These are phyloP conservation scores for Aureobasidium leucospermi DNA, from an alignment of 2,329 filamentous ascomycete genomes.

Conservation along the genomic window DNA sequence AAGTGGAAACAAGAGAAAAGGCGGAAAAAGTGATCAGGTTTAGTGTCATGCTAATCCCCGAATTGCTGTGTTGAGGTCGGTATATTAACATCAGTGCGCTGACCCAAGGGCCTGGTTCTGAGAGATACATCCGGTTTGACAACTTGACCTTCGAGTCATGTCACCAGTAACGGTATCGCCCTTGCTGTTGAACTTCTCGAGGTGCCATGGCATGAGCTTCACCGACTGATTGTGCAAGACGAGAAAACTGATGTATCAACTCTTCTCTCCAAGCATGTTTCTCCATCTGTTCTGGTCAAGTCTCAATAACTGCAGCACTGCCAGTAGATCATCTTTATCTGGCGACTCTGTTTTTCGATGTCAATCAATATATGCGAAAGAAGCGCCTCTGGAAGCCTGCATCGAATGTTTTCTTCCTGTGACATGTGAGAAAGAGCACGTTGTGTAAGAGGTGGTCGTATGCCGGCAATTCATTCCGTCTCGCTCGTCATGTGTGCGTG, in stretches of 20 bases:
- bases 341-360: not conserved
- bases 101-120: not conserved
- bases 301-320: not conserved
- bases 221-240: not conserved
- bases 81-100: not conserved
- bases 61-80: not conserved
- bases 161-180: not conserved
- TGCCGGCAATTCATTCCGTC: not conserved
- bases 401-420: not conserved
- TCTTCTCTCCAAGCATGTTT: not conserved
- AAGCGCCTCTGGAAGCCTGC: conserved; percentile 7
- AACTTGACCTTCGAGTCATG: not conserved
- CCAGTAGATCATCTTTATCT: not conserved
- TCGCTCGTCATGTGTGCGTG: not conserved
- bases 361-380: not conserved
- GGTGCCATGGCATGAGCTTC: not conserved
- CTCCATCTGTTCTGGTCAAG: not conserved
- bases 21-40: not conserved
- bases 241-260: not conserved
- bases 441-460: not conserved
- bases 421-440: not conserved
- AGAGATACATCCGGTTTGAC: not conserved
- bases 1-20: not conserved
- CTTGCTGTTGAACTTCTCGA: not conserved
- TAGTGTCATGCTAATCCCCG: not conserved